Base-by-base conservation (phyloP, 1,139 yeast species). In the Pichia sp. region DNA sequence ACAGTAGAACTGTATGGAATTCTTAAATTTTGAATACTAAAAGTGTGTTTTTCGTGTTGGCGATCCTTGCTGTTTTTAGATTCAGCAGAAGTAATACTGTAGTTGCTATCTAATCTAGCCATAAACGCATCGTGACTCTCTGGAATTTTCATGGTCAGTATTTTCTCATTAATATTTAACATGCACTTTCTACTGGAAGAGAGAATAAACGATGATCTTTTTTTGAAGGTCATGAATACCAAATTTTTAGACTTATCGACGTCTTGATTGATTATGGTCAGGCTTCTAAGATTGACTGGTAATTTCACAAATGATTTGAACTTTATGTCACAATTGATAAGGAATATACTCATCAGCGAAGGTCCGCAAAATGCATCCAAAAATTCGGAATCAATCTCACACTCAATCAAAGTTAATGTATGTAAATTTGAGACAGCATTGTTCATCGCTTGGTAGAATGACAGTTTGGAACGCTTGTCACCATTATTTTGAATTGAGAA, bases 291-390 rank as follows among this genome's bases (percentile, higher is more conserved):
- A 27, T 48, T 50, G 14, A 48, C 29, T 7, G 68, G 63, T 7
- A 64, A 36, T 46, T 55, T 55, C 29, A 63, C 30, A 16, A 51
- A 46, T 8, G 41, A 24, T 30, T 54, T 49, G 63, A 61, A 65
- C 0, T 31, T 40, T 12, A 65, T 47, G 3, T 55, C 54, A 50
- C 65, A 62, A 30, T 64, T 59, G 17, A 61, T 53, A 14, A 64
- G 36, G 55, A 14, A 47, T 2, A 55, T 27, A n/a, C 46, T 38
- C 10, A 33, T 2, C 3, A 55, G 8, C 3, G 46, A 16, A 4
- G 44, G 8, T 4, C 30, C 31, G 8, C 27, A 42, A 12, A 63
- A 46, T 14, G 59, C 40, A 17, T 46, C 48, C n/a, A 64, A 29
- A 4, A 54, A 31, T 2, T 47, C 50, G 5, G 58, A 47, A 14